Conservation (phyloP, 2,329 filamentous ascomycete genomes). For the Pezicula rhizophila region DNA sequence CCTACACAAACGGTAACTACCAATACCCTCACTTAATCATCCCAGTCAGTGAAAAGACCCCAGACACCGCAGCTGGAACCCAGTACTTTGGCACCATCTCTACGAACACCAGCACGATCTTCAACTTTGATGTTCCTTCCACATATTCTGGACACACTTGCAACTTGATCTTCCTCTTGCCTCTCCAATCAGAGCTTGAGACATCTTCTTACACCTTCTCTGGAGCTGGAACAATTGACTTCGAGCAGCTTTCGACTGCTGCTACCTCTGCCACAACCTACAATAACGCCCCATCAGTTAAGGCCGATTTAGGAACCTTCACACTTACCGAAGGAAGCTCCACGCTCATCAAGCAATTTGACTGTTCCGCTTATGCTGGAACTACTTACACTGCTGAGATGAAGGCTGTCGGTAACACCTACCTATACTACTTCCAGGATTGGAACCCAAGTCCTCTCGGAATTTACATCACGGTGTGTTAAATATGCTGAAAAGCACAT, state of each 20-base stretch:
- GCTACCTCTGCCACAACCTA: slow-evolving; percentile 46
- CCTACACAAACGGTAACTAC: slow-evolving; percentile 36
- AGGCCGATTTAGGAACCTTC: slow-evolving; percentile 36
- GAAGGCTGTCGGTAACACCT: slow-evolving; percentile 40
- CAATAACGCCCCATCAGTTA: slow-evolving; percentile 42
- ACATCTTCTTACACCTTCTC: slow-evolving; percentile 52
- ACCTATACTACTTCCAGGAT: slow-evolving; percentile 58
- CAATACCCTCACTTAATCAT: slow-evolving; percentile 59
- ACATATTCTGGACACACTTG: slow-evolving; percentile 51
- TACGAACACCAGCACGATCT: slow-evolving; percentile 49
- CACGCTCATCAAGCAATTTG: slow-evolving; percentile 46
- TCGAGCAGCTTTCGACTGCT: slow-evolving; percentile 39
- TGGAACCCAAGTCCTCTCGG: slow-evolving; percentile 45
- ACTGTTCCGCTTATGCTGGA: slow-evolving; percentile 42
- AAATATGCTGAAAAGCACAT: slow-evolving; percentile 1
- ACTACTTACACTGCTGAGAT: slow-evolving; percentile 47
- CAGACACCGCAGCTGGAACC: slow-evolving; percentile 45
- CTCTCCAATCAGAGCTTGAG: slow-evolving; percentile 47
- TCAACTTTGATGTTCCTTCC: slow-evolving; percentile 62
- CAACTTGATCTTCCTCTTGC: slow-evolving; percentile 60
- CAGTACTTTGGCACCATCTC: slow-evolving; percentile 51
- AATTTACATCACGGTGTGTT: slow-evolving; percentile 28
- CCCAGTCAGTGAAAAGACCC: slow-evolving; percentile 48
- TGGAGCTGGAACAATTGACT: slow-evolving; percentile 46
- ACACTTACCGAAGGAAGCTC: slow-evolving; percentile 46